A percentile compares a stretch with the other conserved stretches of the same genome.
phyloP scores from a whole-genome alignment of 2,329 filamentous ascomycete genomes.

The Exophiala sideris region DNA sequence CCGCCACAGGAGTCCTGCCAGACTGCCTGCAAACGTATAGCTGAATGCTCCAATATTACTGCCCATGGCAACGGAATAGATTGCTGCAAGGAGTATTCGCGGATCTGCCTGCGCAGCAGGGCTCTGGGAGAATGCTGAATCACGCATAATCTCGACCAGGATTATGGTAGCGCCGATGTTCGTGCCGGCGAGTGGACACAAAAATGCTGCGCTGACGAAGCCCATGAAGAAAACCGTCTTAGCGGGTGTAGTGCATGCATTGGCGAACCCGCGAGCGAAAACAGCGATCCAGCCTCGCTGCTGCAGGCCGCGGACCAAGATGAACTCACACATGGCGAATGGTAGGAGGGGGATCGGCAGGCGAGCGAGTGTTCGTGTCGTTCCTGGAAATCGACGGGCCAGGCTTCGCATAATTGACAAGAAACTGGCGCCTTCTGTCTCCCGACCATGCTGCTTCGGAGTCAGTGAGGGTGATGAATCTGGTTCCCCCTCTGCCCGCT shows the following conservation, averaged over 20 bases:
- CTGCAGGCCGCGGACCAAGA: slow-evolving; percentile 27
- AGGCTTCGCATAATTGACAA: slow-evolving; percentile 15
- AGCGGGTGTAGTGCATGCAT: slow-evolving; percentile 25
- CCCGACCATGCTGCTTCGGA: neutral
- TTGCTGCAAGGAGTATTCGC: slow-evolving; percentile 19
- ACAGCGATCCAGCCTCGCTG: slow-evolving; percentile 28
- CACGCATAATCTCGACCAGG: slow-evolving; percentile 29
- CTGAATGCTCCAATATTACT: slow-evolving; percentile 30
- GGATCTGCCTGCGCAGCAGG: slow-evolving; percentile 13
- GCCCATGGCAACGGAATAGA: slow-evolving; percentile 28
- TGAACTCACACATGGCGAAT: slow-evolving; percentile 30
- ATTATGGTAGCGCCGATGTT: slow-evolving; percentile 31
- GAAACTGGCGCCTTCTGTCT: slow-evolving; percentile 5
- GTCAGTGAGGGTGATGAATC: neutral
- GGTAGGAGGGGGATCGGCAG: slow-evolving; percentile 27
- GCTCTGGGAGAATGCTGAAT: slow-evolving; percentile 21
- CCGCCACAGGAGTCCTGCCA: slow-evolving; percentile 27
- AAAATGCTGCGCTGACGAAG: slow-evolving; percentile 26
- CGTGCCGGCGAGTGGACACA: slow-evolving; percentile 28
- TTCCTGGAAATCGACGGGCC: slow-evolving; percentile 21
- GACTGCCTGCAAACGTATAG: slow-evolving; percentile 28
- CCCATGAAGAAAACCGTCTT: slow-evolving; percentile 28
- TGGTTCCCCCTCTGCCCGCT: neutral
- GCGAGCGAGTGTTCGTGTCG: slow-evolving; percentile 19
- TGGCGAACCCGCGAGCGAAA: slow-evolving; percentile 26